A percentile compares a stretch with the other conserved stretches of the same genome.
Evolutionary conservation across 78 protist species (phyloP).

Genomic region (Chrysochromulina tobinii): DNA sequence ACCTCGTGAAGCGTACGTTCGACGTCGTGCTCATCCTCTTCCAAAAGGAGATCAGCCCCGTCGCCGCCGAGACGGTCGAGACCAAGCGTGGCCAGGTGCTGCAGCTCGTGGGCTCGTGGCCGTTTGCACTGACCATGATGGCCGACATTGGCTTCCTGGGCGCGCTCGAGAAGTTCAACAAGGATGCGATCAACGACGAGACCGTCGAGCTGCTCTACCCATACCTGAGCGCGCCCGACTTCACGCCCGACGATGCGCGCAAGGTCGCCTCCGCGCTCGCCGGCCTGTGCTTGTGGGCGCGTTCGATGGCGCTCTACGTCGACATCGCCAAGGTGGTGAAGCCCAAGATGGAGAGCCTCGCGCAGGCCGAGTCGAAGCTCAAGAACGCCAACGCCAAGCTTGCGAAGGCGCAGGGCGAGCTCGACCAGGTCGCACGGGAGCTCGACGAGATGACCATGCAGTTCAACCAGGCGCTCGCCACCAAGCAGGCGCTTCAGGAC

Average conservation of each 20-base stretch:
- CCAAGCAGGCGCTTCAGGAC: slow-evolving; percentile 74
- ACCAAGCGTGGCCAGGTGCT: slow-evolving; percentile 2
- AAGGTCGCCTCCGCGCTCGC: slow-evolving; percentile 29
- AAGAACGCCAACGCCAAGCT: slow-evolving; percentile 20
- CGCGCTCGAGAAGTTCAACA: background rate
- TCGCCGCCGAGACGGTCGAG: slow-evolving; percentile 9
- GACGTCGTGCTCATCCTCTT: slow-evolving; percentile 84
- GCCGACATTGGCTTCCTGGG: slow-evolving; percentile 30
- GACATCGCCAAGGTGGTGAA: slow-evolving; percentile 4
- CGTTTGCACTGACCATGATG: slow-evolving; percentile 46
- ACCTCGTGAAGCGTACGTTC: slow-evolving; percentile 73
- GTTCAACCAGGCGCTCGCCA: slow-evolving; percentile 67
- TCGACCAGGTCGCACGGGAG: background rate
- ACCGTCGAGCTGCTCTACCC: slow-evolving; percentile 79
- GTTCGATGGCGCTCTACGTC: background rate
- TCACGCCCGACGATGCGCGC: background rate
- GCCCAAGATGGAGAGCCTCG: slow-evolving; percentile 37
- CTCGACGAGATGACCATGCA: slow-evolving; percentile 46
- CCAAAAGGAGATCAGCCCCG: background rate
- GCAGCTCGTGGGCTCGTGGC: slow-evolving; percentile 65
- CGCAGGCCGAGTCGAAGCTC: slow-evolving; percentile 39
- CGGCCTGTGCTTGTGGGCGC: slow-evolving; percentile 72
- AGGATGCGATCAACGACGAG: slow-evolving; percentile 80
- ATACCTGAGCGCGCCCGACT: slow-evolving; percentile 55
- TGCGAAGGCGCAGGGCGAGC: slow-evolving; percentile 22